phyloP scores from a whole-genome alignment of 208 protist species.

The Endotrypanum monterogeii region DNA sequence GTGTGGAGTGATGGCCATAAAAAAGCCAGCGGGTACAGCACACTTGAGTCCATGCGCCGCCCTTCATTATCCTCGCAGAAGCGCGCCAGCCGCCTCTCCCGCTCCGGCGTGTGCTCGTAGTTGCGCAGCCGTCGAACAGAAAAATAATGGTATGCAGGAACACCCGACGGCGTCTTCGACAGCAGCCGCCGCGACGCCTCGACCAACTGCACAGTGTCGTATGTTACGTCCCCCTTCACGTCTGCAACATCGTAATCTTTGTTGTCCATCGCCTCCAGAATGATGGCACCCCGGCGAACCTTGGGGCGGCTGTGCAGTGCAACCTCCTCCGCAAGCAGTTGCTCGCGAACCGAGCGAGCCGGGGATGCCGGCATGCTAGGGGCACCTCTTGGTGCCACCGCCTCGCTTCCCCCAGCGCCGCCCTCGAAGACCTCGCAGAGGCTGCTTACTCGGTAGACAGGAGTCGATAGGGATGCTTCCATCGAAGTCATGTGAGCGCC shows the following conservation, averaged over 20 bases:
- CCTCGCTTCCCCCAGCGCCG: not conserved
- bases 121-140: slow-evolving; percentile 58
- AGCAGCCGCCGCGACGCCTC: slow-evolving; percentile 54
- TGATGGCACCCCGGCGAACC: slow-evolving; percentile 51
- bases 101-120: slow-evolving; percentile 36
- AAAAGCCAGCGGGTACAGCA: slow-evolving; percentile 51
- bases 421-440: slow-evolving; percentile 14
- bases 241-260: slow-evolving; percentile 58
- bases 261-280: slow-evolving; percentile 85
- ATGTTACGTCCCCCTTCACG: slow-evolving; percentile 46
- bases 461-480: not conserved
- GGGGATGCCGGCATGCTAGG: not conserved
- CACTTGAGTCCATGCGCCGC: slow-evolving; percentile 39
- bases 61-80: slow-evolving; percentile 36
- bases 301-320: slow-evolving; percentile 22
- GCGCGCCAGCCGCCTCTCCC: slow-evolving; percentile 16
- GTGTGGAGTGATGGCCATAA: slow-evolving; percentile 48
- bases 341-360: slow-evolving; percentile 27
- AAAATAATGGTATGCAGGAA: slow-evolving; percentile 64
- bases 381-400: not conserved
- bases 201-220: slow-evolving; percentile 67
- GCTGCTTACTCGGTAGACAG: slow-evolving; percentile 14
- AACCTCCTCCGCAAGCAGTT: slow-evolving; percentile 35
- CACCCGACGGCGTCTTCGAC: slow-evolving; percentile 22
- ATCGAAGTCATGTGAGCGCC: not conserved